Evolutionary conservation across 768 basidiomycete species (phyloP).

Genomic region (Lactarius hengduanensis): DNA sequence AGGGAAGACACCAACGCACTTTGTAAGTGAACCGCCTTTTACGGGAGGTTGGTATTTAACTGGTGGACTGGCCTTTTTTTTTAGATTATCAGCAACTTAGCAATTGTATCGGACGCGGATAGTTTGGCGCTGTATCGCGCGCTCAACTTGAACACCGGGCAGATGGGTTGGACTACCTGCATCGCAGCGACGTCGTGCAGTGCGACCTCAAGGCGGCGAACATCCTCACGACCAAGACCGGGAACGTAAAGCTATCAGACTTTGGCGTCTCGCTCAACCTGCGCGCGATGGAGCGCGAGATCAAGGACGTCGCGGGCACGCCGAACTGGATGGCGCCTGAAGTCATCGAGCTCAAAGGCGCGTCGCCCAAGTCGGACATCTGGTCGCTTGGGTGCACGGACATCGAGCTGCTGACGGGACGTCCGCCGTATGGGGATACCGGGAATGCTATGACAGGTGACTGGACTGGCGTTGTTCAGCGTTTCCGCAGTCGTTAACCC

Average conservation of each 20-base stretch:
- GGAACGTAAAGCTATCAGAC: constrained; percentile 40
- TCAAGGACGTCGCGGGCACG: too few species aligned
- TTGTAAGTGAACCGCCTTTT: constrained; percentile 70
- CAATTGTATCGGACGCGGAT: constrained; percentile 94
- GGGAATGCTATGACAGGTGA: constrained; percentile 86
- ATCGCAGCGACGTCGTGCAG: constrained; percentile 35
- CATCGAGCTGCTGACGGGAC: constrained; percentile 86
- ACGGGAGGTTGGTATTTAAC: constrained; percentile 71
- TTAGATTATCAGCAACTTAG: constrained; percentile 86
- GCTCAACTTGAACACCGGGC: constrained; percentile 88
- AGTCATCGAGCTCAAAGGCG: constrained; percentile 92
- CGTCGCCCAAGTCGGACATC: constrained; percentile 87
- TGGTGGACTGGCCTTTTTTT: too few species aligned
- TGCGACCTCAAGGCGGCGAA: constrained; percentile 99
- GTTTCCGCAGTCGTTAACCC: background rate
- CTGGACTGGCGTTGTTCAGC: constrained; percentile 9
- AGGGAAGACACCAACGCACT: constrained; percentile 69
- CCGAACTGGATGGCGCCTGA: constrained; percentile 98
- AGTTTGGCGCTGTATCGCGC: constrained; percentile 97
- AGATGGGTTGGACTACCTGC: constrained; percentile 56
- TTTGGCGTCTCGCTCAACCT: too few species aligned
- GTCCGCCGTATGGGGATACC: constrained; percentile 89
- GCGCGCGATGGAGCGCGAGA: constrained; percentile 29
- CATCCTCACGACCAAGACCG: constrained; percentile 97
- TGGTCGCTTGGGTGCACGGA: constrained; percentile 82